Base-by-base conservation (phyloP, 441 rosid species). In the Corymbia citriodora region DNA sequence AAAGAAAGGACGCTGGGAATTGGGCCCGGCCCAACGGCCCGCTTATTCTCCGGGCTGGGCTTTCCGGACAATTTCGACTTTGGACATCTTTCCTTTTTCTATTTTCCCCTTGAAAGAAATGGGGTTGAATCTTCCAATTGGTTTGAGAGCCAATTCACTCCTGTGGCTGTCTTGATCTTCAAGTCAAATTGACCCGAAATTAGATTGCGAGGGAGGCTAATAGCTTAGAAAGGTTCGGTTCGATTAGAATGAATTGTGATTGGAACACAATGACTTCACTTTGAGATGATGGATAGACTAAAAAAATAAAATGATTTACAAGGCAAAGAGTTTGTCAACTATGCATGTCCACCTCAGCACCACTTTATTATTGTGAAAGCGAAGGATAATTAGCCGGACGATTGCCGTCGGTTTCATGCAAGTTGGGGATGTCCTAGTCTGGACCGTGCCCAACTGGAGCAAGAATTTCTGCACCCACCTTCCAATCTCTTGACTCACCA, bases 241-340 rank as follows among this genome's bases (percentile, higher is more conserved):
- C 5, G 15, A 40, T 10, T 10, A 19, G 16, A 4, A 2, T 3
- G 2, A 1, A 1, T 36, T 10, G 10, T 3, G 1, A 9, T 31
- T 6, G 0, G 2, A 40, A 31, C 23, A 16, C 12, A 3, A 4
- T 18, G 0, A 8, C 36, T 31, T 0, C 2, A 31, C 0, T 0
- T n/a, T n/a, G 36, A 65, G 36, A 19, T 0, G 36, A n/a, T 15
- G 36, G 72, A n/a, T 65, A 29, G 18, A 29, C n/a, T 3, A 65
- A 65, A 14, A 9, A 33, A 8, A 63, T 0, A 4, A 0, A 0
- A n/a, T 0, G 10, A 65, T 5, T n/a, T 9, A 31, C 31, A 21
- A 0, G 23, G 21, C 25, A n/a, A 59, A 10, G 63, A 59, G 1
- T 59, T 59, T 59, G 65, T 1, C n/a, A 2, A 59, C 0, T 0